Evolutionary conservation across 176 grass and related monocot species (phyloP), one percentile per base, ranked within the genome.

Genomic region (Musa schizocarpa): DNA sequence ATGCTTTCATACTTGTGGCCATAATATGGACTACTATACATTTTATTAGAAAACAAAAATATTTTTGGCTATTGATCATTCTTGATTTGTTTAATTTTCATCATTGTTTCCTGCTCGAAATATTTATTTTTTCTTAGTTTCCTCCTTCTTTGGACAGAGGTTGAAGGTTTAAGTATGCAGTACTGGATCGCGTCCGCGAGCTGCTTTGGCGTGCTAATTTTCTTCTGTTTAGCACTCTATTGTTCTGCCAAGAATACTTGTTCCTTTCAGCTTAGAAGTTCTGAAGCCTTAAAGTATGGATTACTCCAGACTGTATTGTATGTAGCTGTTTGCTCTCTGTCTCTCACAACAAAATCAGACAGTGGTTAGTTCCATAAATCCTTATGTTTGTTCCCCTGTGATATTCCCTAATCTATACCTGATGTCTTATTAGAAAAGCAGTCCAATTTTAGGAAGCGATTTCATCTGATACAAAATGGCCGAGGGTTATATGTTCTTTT

Each of bases 101-200:
- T 62, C 9, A 8, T 34, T 26, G 1, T 3, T 57, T 50, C 49
- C 6, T 14, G 52, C 13, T 13, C 13, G 56, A 9, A 34, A 55
- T 50, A 25, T 1, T 77, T 81, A 66, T 0, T 53, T 85, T 73
- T 77, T 11, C 76, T 52, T 9, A 27, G 19, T 71, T 50, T 1
- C 4, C 0, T 58, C 11, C 78, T 79, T 86, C 54, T 52, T 48
- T 85, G 66, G 50, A 52, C 78, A 99, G 95, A 94, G 77, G 59
- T 89, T 72, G 68, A 77, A 49, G 87, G 90, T 76, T 82, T 89
- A 11, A 78, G 85, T 52, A 92, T 93, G 90, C 90, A 91, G 72
- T 94, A 91, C 79, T 99, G 90, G 90, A 89, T 81, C 9, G 82
- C 71, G 51, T 94, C 90, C 23, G 69, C 84, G 34, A 80, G 88